Conservation (phyloP, 371 early-diverging fungal species). For the Dichotomocladium elegans region DNA sequence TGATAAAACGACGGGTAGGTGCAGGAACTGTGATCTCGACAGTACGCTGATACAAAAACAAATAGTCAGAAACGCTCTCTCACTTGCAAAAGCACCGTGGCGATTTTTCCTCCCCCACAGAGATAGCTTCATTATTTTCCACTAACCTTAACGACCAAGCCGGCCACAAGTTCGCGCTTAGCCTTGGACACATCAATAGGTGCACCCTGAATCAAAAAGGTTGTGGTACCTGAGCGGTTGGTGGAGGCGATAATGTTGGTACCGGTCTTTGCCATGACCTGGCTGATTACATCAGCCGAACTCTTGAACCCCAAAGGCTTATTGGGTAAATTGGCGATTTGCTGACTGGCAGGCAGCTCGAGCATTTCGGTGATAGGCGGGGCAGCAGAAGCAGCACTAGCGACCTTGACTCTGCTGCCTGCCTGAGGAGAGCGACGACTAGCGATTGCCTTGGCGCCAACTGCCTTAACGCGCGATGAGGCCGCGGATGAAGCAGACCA, state of each 20-base stretch:
- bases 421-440: conserved; percentile 11
- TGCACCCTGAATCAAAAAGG: conserved; percentile 82
- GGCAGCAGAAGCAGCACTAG: conserved; percentile 10
- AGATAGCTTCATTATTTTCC: too few relatives aligned
- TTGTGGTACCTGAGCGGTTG: conserved; percentile 73
- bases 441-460: conserved; percentile 3
- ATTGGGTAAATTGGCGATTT: conserved; percentile 35
- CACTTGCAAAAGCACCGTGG: too few relatives aligned
- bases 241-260: conserved; percentile 88
- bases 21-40: conserved; percentile 72
- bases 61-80: too few relatives aligned
- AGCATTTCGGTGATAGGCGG: conserved; percentile 55
- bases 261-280: conserved; percentile 64
- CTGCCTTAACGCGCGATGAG: conserved; percentile 51
- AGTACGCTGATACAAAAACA: conserved; percentile 27
- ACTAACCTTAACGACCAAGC: conserved; percentile 72
- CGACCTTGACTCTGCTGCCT: conserved; percentile 1
- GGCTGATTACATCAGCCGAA: conserved; percentile 68
- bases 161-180: conserved; percentile 72
- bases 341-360: conserved; percentile 60
- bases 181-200: conserved; percentile 75
- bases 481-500: conserved; percentile 48
- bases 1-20: conserved; percentile 75
- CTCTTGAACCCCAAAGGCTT: conserved; percentile 56
- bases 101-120: too few relatives aligned